Base-by-base conservation (phyloP, 2,329 filamentous ascomycete genomes). In the Aspergillus sp. region DNA sequence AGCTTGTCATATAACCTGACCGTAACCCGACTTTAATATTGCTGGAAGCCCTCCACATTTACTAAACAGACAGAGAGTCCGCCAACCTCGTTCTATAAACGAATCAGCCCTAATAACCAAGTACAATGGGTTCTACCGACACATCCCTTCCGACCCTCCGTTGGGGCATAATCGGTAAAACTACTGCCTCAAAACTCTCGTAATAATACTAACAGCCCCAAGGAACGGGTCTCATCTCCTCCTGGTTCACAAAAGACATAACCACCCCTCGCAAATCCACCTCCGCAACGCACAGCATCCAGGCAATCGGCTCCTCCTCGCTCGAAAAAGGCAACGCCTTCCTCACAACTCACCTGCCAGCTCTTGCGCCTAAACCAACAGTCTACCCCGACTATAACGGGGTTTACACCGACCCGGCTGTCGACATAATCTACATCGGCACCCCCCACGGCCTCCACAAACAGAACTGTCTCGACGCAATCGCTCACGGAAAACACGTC, bases 401-500 rank as follows among this genome's bases (percentile, higher is more conserved):
- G 73, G 82, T 95, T 34, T 89, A 91, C 27, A 82, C 82, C 56
- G 89, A 93, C 71, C 78, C 86, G 3, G 81, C 88, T 64, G 83
- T 93, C 65, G 88, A 93, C 72, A 89, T 93, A 67, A 77, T 95
- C 75, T 95, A 93, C 74, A 84, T 95, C 49, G 89, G 89, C 19
- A 93, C 90, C 2, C 90, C 90, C 11, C 90, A 93, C 76, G 91
- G 88, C 67, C 89, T 93, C 72, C 90, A 95, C 77, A 93, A 91
- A 78, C 89, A 92, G 73, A 91, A 93, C 75, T 83, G 85, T 61
- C 88, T 90, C 83, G 82, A 92, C n/a, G 89, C 87, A 45, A 80
- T 95, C 37, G 82, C 89, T 62, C 88, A 87, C 12, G 88, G 89
- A 68, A 95, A 93, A 80, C 83, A 91, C 65, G 89, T 93, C 27